Base-by-base conservation (phyloP, 23 red algal genomes). In the Agarophyton chilense region DNA sequence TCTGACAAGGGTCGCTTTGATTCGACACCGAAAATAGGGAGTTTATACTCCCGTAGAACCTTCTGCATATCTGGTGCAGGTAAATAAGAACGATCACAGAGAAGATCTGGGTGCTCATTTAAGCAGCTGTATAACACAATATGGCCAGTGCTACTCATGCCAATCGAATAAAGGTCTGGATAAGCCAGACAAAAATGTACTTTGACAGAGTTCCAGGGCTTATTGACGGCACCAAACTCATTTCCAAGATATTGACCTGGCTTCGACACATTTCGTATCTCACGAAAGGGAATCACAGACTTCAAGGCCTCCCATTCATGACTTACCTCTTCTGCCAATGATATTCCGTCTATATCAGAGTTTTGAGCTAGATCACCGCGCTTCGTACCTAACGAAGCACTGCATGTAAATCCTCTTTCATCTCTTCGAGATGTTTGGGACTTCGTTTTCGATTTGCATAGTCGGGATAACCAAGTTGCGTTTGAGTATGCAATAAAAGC, bases 221-320 rank as follows among this genome's bases (percentile, higher is more conserved):
- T 77, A 0, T 73, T 76, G 33, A 89, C 76, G 4, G 92, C 92
- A 26, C 92, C 92, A 10, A 74, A 45, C 54, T 95, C 92, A 32
- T 95, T 95, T 31, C 92, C 92, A 61, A 95, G 84, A 70, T 95
- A 95, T 36, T 87, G 84, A 26, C 77, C 83, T 24, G 92, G 83
- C 54, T 95, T 95, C 32, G 73, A 52, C 18, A 95, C 78, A 17
- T 55, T 81, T 17, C 83, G 78, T n/a, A 95, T 76, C 62, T 77
- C 83, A 18, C 58, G 44, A 41, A 68, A 84, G 11, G 92, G 82
- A 78, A 95, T 62, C 7, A 95, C 47, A 34, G 57, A 66, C 43
- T 89, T 74, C n/a, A 95, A 58, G 1, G 18, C 49, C 21, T 51
- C 83, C 92, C 81, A 82, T 62, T 82, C 92, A 46, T 55, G 13